Conservation (phyloP, 352 stramenopile species). For the Pythium scleroteichum region DNA sequence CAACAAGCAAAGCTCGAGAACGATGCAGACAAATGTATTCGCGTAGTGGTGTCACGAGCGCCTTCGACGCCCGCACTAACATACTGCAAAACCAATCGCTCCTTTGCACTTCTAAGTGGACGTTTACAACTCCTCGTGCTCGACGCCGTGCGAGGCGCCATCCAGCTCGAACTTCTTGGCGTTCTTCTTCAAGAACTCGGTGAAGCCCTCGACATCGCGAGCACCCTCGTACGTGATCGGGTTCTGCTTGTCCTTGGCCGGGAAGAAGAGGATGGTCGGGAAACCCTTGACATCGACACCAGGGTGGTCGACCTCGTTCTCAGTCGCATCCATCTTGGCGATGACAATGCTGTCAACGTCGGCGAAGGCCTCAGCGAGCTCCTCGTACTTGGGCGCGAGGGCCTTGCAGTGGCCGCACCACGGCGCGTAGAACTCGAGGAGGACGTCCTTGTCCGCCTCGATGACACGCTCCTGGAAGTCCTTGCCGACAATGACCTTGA, state of each 20-base stretch:
- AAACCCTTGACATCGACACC: conserved; percentile 92
- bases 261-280: conserved; percentile 96
- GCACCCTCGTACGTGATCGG: conserved; percentile 84
- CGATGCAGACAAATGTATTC: no score
- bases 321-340: conserved; percentile 95
- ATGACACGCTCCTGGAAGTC: conserved; percentile 90
- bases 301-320: conserved; percentile 94
- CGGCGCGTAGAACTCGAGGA: conserved; percentile 94
- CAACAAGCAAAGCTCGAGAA: conserved; percentile 14
- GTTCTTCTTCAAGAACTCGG: conserved; percentile 89
- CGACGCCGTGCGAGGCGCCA: conserved; percentile 54
- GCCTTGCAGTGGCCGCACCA: conserved; percentile 96
- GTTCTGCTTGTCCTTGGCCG: conserved; percentile 86
- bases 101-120: conserved; percentile 6
- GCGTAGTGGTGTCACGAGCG: not conserved
- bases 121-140: conserved; percentile 67
- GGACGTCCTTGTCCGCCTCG: conserved; percentile 85
- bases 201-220: conserved; percentile 82
- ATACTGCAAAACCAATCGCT: conserved; percentile 11
- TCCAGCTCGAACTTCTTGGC: conserved; percentile 81
- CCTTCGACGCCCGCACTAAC: conserved; percentile 8
- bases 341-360: conserved; percentile 92
- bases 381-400: conserved; percentile 78
- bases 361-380: conserved; percentile 87
- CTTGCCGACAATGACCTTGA: conserved; percentile 94